A percentile compares a stretch with the other conserved stretches of the same genome.
phyloP scores from a whole-genome alignment of 1,284 basidiomycete species.

The Puccinia horiana region DNA sequence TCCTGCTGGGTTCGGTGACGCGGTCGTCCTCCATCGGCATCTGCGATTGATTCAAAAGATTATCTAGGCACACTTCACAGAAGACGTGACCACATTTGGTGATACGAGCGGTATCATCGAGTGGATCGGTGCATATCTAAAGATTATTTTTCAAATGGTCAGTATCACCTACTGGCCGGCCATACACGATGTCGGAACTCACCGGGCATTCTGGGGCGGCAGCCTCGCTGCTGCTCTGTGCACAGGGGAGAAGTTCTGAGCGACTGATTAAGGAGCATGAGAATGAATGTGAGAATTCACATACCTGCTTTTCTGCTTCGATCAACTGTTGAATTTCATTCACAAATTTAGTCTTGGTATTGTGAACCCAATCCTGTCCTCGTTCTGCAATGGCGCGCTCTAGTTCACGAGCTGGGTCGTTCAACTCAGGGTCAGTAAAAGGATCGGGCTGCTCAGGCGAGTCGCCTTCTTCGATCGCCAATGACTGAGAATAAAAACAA shows the following conservation, averaged over 20 bases:
- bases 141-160: neutral
- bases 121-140: constrained; percentile 31
- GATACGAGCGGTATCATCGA: constrained; percentile 26
- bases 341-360: neutral
- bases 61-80: constrained; percentile 26
- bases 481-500: neutral
- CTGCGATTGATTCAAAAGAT: neutral
- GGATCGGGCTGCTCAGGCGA: neutral
- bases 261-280: neutral
- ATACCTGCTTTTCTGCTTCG: constrained; percentile 10
- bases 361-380: constrained; percentile 27
- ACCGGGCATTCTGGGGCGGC: constrained; percentile 34
- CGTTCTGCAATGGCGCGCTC: neutral
- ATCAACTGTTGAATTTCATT: constrained; percentile 12
- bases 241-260: neutral
- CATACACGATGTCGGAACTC: neutral
- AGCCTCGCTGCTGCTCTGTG: neutral
- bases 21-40: neutral
- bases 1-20: neutral
- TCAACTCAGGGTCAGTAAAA: neutral
- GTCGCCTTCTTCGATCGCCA: constrained; percentile 17
- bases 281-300: neutral
- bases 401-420: constrained; percentile 8
- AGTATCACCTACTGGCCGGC: neutral
- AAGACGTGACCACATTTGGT: constrained; percentile 20